Base-by-base conservation (phyloP, 2,329 filamentous ascomycete species). In the Colletotrichum lini region DNA sequence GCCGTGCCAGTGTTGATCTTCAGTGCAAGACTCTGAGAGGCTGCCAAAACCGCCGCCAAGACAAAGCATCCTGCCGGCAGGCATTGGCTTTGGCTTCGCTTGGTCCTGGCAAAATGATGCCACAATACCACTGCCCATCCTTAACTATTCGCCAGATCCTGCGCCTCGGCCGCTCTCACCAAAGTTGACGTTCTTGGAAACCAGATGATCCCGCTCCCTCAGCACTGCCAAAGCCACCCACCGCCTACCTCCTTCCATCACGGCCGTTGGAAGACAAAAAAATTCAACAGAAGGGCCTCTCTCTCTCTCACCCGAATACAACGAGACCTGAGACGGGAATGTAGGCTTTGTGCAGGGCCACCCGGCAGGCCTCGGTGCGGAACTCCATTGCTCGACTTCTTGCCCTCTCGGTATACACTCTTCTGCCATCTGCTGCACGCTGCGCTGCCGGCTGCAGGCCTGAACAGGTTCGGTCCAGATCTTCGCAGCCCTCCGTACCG, bases 21-120 rank as follows among this genome's bases (percentile, higher is more conserved):
- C 52, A 26, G 45, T 44, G 45, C 68, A 63, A 58, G 64, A 47
- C 58, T 67, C 62, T 63, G 52, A 63, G 68, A 71, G 65, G 65
- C 58, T 68, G 68, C 65, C 52, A 71, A 71, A 68, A 9, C 68
- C 68, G 53, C 68, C 58, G 64, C 68, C 68, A 71, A 71, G 68
- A 53, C 65, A 7, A 35, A 71, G 58, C 52, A 63, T 64, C 58
- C 65, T 68, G 45, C 65, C 68, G 58, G 68, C 68, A 63, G 68
- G 68, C 65, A 68, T 30, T 70, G 49, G 26, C 59, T 59, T 52
- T 64, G 58, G 42, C 18, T 62, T 56, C 35, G 40, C 10, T 23
- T 59, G 61, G 65, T 59, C 66, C 53, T 47, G 61, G 66, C 57
- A 15, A 65, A 15, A 57, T 57, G 54, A 52, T 65, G 61, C 61